Evolutionary conservation across 805 yeast genomes (phyloP).

Genomic region (Starmerella riodocensis): DNA sequence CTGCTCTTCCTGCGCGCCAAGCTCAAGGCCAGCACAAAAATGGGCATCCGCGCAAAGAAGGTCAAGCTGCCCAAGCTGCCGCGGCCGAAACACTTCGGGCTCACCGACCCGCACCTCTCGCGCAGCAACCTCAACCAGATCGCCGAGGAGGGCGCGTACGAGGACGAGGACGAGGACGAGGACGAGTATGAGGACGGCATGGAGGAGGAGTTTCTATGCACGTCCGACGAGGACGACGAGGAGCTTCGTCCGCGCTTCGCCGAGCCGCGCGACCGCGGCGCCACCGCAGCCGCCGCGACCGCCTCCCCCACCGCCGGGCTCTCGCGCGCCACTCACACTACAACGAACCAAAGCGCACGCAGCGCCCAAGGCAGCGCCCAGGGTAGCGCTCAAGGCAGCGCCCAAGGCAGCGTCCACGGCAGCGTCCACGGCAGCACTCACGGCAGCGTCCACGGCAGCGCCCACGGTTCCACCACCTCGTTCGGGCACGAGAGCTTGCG

Average conservation of each 20-base stretch:
- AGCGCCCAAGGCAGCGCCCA: not conserved
- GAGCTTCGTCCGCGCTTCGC: not conserved
- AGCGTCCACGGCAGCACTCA: not conserved
- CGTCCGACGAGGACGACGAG: constrained; percentile 1
- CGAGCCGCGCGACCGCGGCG: not conserved
- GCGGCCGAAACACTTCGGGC: constrained; percentile 17
- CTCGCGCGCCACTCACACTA: not conserved
- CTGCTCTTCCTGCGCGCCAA: constrained; percentile 57
- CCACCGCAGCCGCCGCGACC: not conserved
- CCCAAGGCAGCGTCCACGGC: not conserved
- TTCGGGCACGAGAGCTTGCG: not conserved
- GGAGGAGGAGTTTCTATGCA: constrained; percentile 1
- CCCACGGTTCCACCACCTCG: not conserved
- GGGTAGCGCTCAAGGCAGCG: not conserved
- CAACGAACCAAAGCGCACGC: not conserved
- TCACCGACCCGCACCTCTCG: constrained; percentile 1
- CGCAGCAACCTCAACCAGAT: not conserved
- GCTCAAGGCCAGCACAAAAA: constrained; percentile 25
- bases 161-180: constrained; percentile 4
- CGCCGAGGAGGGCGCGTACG: constrained; percentile 1
- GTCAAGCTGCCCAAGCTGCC: constrained; percentile 36
- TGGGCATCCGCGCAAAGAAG: constrained; percentile 16
- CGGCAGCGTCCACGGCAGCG: not conserved
- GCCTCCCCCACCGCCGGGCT: not conserved
- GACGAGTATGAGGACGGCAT: constrained; percentile 1